Conservation (phyloP, 2,329 filamentous ascomycete genomes). For the Colletotrichum nymphaeae region DNA sequence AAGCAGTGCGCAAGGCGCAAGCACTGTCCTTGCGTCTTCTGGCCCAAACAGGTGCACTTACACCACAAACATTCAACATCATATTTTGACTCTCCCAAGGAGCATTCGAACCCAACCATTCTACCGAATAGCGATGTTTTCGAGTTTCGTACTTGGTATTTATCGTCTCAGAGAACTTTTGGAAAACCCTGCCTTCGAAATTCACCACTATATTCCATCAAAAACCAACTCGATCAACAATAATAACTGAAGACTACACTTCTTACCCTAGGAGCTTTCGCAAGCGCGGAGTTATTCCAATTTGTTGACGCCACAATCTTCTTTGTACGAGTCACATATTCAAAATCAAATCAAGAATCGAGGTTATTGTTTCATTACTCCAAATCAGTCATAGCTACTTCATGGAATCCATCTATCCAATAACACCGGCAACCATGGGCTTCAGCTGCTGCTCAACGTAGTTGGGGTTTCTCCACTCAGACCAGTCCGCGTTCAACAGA, state of each 20-base stretch:
- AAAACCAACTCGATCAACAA: too few species aligned
- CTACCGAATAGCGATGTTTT: too few species aligned
- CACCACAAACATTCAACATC: neutral
- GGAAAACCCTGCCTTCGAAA: too few species aligned
- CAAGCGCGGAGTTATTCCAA: neutral
- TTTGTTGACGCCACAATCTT: neutral
- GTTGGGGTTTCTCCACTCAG: slow-evolving; percentile 56
- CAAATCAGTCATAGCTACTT: neutral
- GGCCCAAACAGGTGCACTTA: neutral
- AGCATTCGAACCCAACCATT: too few species aligned
- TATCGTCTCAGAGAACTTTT: too few species aligned
- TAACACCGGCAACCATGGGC: slow-evolving; percentile 51
- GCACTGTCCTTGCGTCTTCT: neutral
- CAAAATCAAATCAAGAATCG: neutral
- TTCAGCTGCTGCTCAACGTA: slow-evolving; percentile 55
- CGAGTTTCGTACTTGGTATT: too few species aligned
- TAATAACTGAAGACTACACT: neutral
- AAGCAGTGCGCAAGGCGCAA: accelerated
- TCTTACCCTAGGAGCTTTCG: neutral
- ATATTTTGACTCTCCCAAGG: too few species aligned
- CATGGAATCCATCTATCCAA: slow-evolving; percentile 25
- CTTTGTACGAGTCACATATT: neutral
- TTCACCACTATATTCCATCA: too few species aligned
- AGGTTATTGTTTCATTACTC: neutral
- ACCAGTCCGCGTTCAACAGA: slow-evolving; percentile 65